Percentiles rank a stretch among this genome's conserved stretches.
These are phyloP conservation scores for Cutaneotrichosporon mucoides DNA, from an alignment of 1,284 basidiomycete genomes.

Conservation along the genomic window DNA sequence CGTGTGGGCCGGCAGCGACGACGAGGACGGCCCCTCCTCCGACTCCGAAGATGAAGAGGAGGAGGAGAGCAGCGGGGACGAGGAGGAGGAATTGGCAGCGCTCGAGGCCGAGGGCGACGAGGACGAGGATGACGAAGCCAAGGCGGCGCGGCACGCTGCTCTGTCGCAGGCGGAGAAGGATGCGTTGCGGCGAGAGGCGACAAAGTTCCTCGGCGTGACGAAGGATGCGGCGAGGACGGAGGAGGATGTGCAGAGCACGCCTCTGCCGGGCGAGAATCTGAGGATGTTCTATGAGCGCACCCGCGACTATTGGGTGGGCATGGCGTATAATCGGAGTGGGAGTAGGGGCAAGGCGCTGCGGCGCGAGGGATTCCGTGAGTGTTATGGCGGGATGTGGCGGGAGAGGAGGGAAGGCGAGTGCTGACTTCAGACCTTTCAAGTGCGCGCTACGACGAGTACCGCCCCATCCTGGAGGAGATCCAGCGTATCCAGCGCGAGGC, in stretches of 20 bases:
- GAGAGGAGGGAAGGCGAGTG: constrained; percentile 26
- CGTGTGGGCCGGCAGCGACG: constrained; percentile 59
- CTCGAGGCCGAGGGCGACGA: constrained; percentile 26
- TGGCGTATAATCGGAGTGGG: constrained; percentile 58
- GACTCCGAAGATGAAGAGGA: constrained; percentile 54
- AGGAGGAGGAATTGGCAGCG: constrained; percentile 32
- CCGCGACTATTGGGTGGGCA: constrained; percentile 73
- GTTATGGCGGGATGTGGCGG: constrained; percentile 25
- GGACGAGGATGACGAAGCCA: constrained; percentile 30
- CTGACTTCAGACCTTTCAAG: constrained; percentile 15
- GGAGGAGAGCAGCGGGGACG: constrained; percentile 30
- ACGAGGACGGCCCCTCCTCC: constrained; percentile 51
- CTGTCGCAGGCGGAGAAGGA: constrained; percentile 35
- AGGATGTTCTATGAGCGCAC: constrained; percentile 80
- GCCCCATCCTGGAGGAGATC: constrained; percentile 73
- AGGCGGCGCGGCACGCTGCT: constrained; percentile 23
- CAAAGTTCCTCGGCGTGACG: constrained; percentile 67
- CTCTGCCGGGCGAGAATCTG: constrained; percentile 81
- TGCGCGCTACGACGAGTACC: constrained; percentile 57
- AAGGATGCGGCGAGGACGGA: constrained; percentile 62
- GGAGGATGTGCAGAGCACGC: constrained; percentile 75
- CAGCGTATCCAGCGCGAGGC: constrained; percentile 80
- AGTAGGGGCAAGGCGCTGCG: constrained; percentile 75
- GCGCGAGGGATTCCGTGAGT: constrained; percentile 70
- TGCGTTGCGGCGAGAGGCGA: constrained; percentile 61